Evolutionary conservation across 2,329 filamentous ascomycete genomes (phyloP).

Genomic region (Zymoseptoria pseudotritici): DNA sequence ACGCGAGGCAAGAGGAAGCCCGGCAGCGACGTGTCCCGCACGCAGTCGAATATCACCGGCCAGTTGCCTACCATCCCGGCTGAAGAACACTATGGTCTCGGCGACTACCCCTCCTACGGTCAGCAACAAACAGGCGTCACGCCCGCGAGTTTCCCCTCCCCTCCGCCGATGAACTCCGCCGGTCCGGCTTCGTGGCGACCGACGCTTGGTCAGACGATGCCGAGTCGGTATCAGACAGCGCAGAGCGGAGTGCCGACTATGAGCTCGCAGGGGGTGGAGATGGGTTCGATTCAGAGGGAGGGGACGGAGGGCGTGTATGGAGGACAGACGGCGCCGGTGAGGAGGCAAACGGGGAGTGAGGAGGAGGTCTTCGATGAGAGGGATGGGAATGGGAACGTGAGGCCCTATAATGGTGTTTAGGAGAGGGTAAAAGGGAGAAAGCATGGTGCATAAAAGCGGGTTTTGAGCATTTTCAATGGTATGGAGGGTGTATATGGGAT

Average conservation of each 20-base stretch:
- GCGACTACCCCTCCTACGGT: background rate
- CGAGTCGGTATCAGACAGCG: constrained; percentile 9
- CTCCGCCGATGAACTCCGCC: background rate
- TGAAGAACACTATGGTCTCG: constrained; percentile 16
- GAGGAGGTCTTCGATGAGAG: constrained; percentile 15
- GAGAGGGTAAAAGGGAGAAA: too few relatives aligned
- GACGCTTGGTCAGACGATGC: background rate
- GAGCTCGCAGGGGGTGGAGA: constrained; percentile 10
- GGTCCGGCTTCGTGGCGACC: background rate
- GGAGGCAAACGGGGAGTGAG: background rate
- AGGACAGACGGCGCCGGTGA: background rate
- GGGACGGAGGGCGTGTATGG: background rate
- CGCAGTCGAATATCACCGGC: background rate
- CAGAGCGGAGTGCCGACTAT: constrained; percentile 8
- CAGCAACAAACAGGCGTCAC: background rate
- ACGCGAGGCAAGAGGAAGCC: constrained; percentile 38
- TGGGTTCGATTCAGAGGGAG: constrained; percentile 13
- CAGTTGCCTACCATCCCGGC: constrained; percentile 21
- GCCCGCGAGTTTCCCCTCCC: background rate
- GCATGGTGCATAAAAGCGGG: background rate
- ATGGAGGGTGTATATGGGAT: background rate
- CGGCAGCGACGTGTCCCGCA: constrained; percentile 13
- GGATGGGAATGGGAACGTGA: constrained; percentile 9
- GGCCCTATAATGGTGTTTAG: constrained; percentile 19
- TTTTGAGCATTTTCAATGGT: background rate